These are phyloP conservation scores for Alternaria postmessia DNA, from an alignment of 2,329 filamentous ascomycete genomes.

Conservation along the genomic window DNA sequence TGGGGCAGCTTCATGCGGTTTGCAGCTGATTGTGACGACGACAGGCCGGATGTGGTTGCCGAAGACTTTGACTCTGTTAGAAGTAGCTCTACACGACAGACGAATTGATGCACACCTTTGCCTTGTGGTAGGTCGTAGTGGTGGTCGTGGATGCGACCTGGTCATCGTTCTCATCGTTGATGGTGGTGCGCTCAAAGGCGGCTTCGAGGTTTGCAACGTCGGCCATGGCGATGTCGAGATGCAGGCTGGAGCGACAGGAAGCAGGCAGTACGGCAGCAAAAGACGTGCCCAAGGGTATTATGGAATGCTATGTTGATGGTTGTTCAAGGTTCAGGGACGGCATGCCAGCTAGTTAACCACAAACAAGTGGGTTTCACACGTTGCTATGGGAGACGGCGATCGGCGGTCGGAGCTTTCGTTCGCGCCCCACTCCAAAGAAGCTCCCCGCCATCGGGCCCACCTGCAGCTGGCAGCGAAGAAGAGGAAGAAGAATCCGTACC, in stretches of 20 bases:
- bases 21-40: constrained; percentile 51
- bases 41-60: constrained; percentile 58
- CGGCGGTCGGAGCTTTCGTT: constrained; percentile 16
- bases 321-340: constrained; percentile 14
- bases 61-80: constrained; percentile 52
- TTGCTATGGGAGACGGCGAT: constrained; percentile 22
- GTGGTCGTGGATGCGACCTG: constrained; percentile 63
- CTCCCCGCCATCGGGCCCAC: constrained; percentile 21
- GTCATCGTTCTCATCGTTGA: constrained; percentile 83
- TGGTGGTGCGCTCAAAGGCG: constrained; percentile 87
- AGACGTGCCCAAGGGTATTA: constrained; percentile 11
- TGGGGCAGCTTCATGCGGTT: constrained; percentile 76
- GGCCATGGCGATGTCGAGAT: constrained; percentile 15
- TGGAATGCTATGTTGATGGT: constrained; percentile 14
- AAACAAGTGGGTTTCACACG: constrained; percentile 23
- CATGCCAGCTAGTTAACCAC: constrained; percentile 15
- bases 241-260: constrained; percentile 17
- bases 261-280: constrained; percentile 16
- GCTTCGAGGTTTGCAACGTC: constrained; percentile 81
- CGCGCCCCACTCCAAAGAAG: constrained; percentile 6
- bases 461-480: constrained; percentile 5
- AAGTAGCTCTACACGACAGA: constrained; percentile 14
- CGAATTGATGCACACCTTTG: constrained; percentile 68
- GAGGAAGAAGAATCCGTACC: background rate
- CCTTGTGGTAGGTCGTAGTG: constrained; percentile 70